A percentile compares a stretch with the other conserved stretches of the same genome.
These are phyloP conservation scores for Plasmodium adleri DNA, from an alignment of 169 alveolate species.

Conservation along the genomic window DNA sequence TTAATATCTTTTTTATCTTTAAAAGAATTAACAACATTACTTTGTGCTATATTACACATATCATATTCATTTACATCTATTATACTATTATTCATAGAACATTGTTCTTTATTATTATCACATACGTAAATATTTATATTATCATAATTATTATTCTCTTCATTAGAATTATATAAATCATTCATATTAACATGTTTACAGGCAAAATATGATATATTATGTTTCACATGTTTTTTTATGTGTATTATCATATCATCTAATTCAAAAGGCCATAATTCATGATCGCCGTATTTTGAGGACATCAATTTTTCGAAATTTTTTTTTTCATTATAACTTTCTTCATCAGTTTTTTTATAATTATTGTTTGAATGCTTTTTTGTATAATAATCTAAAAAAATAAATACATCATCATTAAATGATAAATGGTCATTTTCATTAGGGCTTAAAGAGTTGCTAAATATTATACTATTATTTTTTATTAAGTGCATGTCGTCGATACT, in stretches of 20 bases:
- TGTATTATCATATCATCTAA: constrained; percentile 60
- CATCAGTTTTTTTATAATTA: constrained; percentile 13
- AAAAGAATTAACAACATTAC: constrained; percentile 9
- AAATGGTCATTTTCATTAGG: constrained; percentile 18
- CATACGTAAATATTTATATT: constrained; percentile 48
- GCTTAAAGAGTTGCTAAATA: constrained; percentile 72
- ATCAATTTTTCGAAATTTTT: constrained; percentile 32
- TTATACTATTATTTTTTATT: constrained; percentile 51
- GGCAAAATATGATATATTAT: constrained; percentile 60
- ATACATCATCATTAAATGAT: constrained; percentile 75
- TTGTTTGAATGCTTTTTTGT: constrained; percentile 14
- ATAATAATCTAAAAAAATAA: constrained; percentile 52
- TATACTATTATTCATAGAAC: constrained; percentile 20
- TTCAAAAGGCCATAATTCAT: background rate
- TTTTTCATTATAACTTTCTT: constrained; percentile 10
- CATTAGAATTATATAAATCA: constrained; percentile 49
- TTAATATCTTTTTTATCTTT: constrained; percentile 13
- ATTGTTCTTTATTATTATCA: constrained; percentile 35
- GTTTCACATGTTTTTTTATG: constrained; percentile 52
- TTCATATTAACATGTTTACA: constrained; percentile 46
- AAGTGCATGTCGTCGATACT: constrained; percentile 18
- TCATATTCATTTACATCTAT: constrained; percentile 15
- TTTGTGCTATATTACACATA: constrained; percentile 28
- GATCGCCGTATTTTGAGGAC: constrained; percentile 25
- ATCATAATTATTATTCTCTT: constrained; percentile 50